Conservation (phyloP, 176 grass and related monocot genomes). For the Aegilops longissima region DNA sequence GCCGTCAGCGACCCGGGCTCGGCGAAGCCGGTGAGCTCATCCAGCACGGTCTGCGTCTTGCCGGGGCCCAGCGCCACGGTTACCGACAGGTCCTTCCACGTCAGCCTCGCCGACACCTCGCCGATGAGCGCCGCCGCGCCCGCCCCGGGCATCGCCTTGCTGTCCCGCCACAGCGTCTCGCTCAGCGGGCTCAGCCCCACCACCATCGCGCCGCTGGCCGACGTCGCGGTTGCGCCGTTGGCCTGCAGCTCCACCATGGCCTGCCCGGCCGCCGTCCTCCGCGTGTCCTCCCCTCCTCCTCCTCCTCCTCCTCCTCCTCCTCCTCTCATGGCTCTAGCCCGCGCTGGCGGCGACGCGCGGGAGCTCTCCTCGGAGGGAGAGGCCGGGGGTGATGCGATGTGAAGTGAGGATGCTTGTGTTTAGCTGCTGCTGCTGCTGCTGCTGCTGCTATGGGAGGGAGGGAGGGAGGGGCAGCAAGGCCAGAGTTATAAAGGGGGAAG, state of each 20-base stretch:
- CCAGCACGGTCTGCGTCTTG: slow-evolving; percentile 75
- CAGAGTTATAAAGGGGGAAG: slow-evolving; percentile 40
- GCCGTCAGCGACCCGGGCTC: slow-evolving; percentile 86
- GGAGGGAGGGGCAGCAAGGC: slow-evolving; percentile 20
- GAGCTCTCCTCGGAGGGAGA: not conserved
- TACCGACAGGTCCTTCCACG: slow-evolving; percentile 95
- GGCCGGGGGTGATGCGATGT: not conserved
- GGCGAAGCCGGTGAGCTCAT: slow-evolving; percentile 86
- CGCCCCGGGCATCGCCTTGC: slow-evolving; percentile 34
- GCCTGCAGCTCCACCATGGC: slow-evolving; percentile 82
- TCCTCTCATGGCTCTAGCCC: slow-evolving; percentile 33
- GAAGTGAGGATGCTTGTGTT: not conserved
- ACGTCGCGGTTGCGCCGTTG: slow-evolving; percentile 47
- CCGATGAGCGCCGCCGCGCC: slow-evolving; percentile 52
- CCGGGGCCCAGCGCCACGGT: slow-evolving; percentile 72
- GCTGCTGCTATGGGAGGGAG: not conserved
- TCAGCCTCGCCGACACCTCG: slow-evolving; percentile 88
- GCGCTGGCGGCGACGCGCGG: not conserved
- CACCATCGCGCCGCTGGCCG: slow-evolving; percentile 39
- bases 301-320: not conserved
- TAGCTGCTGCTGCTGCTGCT: not conserved
- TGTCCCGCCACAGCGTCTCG: slow-evolving; percentile 89
- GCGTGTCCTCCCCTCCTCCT: slow-evolving; percentile 22
- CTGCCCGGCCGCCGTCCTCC: slow-evolving; percentile 45
- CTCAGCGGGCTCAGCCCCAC: slow-evolving; percentile 86